Base-by-base conservation (phyloP, 345 rosid species). In the Hypericum androsaemum region DNA sequence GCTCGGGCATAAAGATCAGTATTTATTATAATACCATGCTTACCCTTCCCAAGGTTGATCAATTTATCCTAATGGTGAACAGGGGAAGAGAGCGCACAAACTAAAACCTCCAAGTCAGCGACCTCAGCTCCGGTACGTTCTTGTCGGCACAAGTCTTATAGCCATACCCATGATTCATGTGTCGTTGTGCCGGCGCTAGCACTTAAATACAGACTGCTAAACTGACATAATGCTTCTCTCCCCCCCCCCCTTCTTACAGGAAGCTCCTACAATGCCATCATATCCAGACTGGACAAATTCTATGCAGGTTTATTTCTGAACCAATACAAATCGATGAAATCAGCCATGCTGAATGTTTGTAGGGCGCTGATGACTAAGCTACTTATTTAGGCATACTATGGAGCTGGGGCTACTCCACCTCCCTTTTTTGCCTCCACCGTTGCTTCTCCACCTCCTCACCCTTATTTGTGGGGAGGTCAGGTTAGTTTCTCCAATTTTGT, bases 381-480 rank as follows among this genome's bases (percentile, higher is more conserved):
- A 37, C 70, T 61, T 68, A 41, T 61, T 55, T 66, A 88, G 99
- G 99, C 94, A 53, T 88, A 81, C 66, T 94, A 88, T 76, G 87
- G 90, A 32, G 78, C 85, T 28, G 99, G 95, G 60, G 94, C 76
- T 53, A 69, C 90, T 39, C 85, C 98, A 1, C 79, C 84, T 69
- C 88, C 88, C 9, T 83, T 78, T 75, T 94, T 78, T 68, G 83
- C 94, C 52, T 74, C 99, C 40, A 79, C 81, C 3, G 97, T 88
- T 62, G 78, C 94, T 54, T 78, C 97, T 60, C 89, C 96, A 28
- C 52, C 88, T 70, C 89, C 90, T 46, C 95, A 81, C 39, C 94
- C 96, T 9, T 94, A 94, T 67, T 41, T 87, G 48, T 87, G 96
- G 98, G 81, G 94, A 54, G 56, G 84, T 71, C 97, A 92, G 89